Evolutionary conservation across 176 grass and related monocot species (phyloP), one percentile per base, ranked within the genome.

Genomic region (Elaeis guineensis): DNA sequence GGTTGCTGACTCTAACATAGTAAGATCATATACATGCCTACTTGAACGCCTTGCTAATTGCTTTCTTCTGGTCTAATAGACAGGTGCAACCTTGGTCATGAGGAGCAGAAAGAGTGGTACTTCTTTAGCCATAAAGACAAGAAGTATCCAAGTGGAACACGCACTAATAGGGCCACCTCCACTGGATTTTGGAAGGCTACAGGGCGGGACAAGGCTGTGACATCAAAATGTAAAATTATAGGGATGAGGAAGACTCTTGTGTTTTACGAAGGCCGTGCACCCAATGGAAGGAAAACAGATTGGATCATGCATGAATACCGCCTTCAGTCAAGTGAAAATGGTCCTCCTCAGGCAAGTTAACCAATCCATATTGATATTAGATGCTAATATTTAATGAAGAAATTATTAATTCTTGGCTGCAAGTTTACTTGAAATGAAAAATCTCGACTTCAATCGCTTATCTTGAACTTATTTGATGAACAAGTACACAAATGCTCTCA

Each of bases 221-320:
- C 71, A 0, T 83, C 85, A 1, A 69, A 79, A 23, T 52, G 56
- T 18, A 57, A 20, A 61, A 58, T 95, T 3, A 95, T 95, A 66
- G 93, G 93, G 19, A 91, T 97, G 93, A 85, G 93, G 28, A 97
- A 97, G 74, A 97, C 93, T 16, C 93, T 97, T 0, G 93, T 97
- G 21, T 97, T 97, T 84, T 97, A 97, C 81, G 76, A 83, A 5
- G 93, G 93, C 9, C 84, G 90, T 4, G 90, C 90, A 0, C 90
- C 83, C 0, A 86, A 90, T n/a, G 90, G 90, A 0, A 50, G 70
- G 12, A 91, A 80, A 66, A 89, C 84, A 0, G 87, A 97, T 67
- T 97, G 93, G 93, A 97, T 97, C 70, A 92, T 92, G 51, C 93
- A 97, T 25, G 93, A 97, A 68, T 97, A 92, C 30, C 78, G 93